These are phyloP conservation scores for Aureobasidium sp. DNA, from an alignment of 2,329 filamentous ascomycete genomes.

Conservation along the genomic window DNA sequence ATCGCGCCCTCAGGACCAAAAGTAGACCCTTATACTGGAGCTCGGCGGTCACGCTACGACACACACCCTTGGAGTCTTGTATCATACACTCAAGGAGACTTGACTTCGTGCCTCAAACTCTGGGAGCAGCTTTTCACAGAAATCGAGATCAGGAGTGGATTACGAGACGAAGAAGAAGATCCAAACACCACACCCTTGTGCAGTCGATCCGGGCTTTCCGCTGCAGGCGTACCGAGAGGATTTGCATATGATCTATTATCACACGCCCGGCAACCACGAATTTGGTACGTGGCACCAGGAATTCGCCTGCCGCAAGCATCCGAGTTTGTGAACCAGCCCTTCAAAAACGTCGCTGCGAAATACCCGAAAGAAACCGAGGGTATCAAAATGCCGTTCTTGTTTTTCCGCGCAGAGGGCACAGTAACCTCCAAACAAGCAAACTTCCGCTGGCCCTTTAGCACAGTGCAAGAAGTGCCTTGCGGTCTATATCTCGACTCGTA, in stretches of 20 bases:
- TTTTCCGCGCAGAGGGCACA: constrained; percentile 23
- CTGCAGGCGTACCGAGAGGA: constrained; percentile 22
- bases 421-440: constrained; percentile 25
- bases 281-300: constrained; percentile 25
- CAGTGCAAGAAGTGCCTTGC: constrained; percentile 24
- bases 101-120: constrained; percentile 20
- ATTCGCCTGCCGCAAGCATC: constrained; percentile 25
- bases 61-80: constrained; percentile 25
- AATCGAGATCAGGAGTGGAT: constrained; percentile 21
- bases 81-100: constrained; percentile 23
- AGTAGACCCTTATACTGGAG: constrained; percentile 12
- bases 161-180: constrained; percentile 17
- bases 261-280: constrained; percentile 21
- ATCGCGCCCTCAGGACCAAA: constrained; percentile 9
- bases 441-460: constrained; percentile 26
- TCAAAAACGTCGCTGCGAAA: constrained; percentile 20
- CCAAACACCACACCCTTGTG: constrained; percentile 20
- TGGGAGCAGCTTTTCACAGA: constrained; percentile 23
- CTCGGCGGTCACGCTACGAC: constrained; percentile 15
- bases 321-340: constrained; percentile 26
- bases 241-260: constrained; percentile 26
- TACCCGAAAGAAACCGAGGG: constrained; percentile 23
- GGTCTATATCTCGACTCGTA: constrained; percentile 27
- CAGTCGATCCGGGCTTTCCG: constrained; percentile 21
- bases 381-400: constrained; percentile 27